Evolutionary conservation across 116 monocot species (phyloP).

Genomic region (Posidonia oceanica): DNA sequence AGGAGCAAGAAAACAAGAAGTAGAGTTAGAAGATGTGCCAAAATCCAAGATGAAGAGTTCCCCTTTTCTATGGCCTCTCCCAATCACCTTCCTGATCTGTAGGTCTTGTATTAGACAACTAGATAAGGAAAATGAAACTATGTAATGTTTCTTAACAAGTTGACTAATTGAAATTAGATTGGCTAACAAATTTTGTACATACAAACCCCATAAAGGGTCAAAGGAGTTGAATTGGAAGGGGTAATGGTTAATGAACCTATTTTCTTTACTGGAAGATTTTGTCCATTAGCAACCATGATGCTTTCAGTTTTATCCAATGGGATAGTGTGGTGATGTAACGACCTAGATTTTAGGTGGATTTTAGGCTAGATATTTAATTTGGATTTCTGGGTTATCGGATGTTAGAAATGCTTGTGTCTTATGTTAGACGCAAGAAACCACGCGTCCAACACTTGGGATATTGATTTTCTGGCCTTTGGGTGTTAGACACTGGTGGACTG

Average conservation of each 20-base stretch:
- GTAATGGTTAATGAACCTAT: conserved; percentile 3
- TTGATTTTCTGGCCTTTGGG: no score
- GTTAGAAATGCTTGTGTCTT: no score
- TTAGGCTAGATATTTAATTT: no score
- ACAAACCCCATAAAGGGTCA: not conserved
- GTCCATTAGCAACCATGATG: conserved; percentile 11
- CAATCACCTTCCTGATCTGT: not conserved
- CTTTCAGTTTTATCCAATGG: not conserved
- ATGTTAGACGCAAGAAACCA: no score
- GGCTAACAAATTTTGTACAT: not conserved
- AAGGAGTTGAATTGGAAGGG: not conserved
- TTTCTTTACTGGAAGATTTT: not conserved
- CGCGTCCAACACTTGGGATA: no score
- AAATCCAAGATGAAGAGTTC: conserved; percentile 20
- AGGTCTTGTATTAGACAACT: not conserved
- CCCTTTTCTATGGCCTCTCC: conserved; percentile 11
- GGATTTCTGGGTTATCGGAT: no score
- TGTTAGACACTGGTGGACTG: no score
- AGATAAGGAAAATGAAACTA: conserved; percentile 12
- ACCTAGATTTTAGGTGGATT: no score
- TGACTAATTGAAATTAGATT: no score
- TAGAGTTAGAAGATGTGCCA: not conserved
- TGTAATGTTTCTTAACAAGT: no score
- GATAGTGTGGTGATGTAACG: no score
- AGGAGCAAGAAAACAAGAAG: conserved; percentile 4